Evolutionary conservation across 257 asterid species (phyloP), one percentile per base, ranked within the genome.

Genomic region (Asclepias syriaca): DNA sequence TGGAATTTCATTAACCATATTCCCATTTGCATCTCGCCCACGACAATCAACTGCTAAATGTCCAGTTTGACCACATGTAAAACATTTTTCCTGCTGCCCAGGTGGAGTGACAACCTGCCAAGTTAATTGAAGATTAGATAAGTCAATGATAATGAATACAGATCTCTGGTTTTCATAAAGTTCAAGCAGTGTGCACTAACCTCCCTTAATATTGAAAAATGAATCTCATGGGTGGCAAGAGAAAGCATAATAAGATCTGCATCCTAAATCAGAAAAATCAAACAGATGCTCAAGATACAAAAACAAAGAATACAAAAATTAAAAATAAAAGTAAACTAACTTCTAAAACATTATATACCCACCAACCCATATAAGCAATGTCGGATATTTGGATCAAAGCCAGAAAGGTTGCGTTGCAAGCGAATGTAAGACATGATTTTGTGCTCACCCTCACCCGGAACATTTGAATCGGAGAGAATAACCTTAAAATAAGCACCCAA

Each of bases 371-470:
- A 95, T 18, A 95, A 84, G 83, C 99, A 95, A 66, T 95, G 99
- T 75, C 87, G 84, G 60, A 96, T 95, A 80, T 95, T 95, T 82
- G 99, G 95, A 84, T 92, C 84, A 82, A 87, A 95, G 39, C 98
- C 98, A 78, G 94, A 89, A 88, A 95, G 84, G 75, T 88, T 90
- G 64, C 98, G 96, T 48, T 95, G 99, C 68, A 83, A 84, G 64
- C 98, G 97, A 68, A 95, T 91, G 82, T 88, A 91, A 76, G 97
- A 87, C 98, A 94, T 91, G 71, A 94, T 81, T 77, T 94, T 94
- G 90, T 94, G 99, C 86, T 94, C 99, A 49, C 98, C 98, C 87
- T 94, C 99, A 19, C 99, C 98, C 82, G 99, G 97, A 81, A 91
- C 97, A 79, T 91, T 94, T 73, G 99, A 86, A 83, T 91, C 99